phyloP scores from a whole-genome alignment of 2,329 filamentous ascomycete genomes.

The Xylariales sp. region DNA sequence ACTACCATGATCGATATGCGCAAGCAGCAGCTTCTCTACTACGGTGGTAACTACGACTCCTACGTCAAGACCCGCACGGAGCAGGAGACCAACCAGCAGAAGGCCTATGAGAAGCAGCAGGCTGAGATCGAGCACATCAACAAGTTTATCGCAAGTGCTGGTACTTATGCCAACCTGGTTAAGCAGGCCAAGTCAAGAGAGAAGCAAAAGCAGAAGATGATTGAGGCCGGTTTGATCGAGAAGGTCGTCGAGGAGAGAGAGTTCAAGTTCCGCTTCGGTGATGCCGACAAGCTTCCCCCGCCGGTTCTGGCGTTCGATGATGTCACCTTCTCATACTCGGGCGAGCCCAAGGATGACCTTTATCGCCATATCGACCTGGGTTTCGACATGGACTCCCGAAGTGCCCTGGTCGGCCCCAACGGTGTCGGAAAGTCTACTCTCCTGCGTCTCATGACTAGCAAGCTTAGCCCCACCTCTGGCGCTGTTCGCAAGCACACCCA shows the following conservation, averaged over 20 bases:
- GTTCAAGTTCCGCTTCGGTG: conserved; percentile 97
- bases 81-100: conserved; percentile 97
- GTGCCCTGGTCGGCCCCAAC: conserved; percentile 93
- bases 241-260: conserved; percentile 79
- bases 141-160: conserved; percentile 98
- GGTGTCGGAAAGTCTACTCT: conserved; percentile 99
- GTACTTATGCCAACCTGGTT: conserved; percentile 99
- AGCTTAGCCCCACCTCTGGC: conserved; percentile 80
- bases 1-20: conserved; percentile 99
- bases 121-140: conserved; percentile 99
- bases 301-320: conserved; percentile 95
- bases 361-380: conserved; percentile 97
- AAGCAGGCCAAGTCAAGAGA: conserved; percentile 98
- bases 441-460: conserved; percentile 92
- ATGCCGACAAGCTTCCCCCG: conserved; percentile 98
- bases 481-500: conserved; percentile 89
- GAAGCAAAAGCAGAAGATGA: conserved; percentile 99
- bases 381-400: conserved; percentile 99
- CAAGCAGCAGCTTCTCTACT: conserved; percentile 83
- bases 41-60: conserved; percentile 99
- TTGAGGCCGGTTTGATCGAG: conserved; percentile 97
- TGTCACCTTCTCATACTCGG: conserved; percentile 97
- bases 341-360: conserved; percentile 80
- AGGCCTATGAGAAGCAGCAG: conserved; percentile 98
- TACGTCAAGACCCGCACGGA: conserved; percentile 92